Conservation (phyloP, 2,329 filamentous ascomycete genomes). For the Beauveria medogensis region DNA sequence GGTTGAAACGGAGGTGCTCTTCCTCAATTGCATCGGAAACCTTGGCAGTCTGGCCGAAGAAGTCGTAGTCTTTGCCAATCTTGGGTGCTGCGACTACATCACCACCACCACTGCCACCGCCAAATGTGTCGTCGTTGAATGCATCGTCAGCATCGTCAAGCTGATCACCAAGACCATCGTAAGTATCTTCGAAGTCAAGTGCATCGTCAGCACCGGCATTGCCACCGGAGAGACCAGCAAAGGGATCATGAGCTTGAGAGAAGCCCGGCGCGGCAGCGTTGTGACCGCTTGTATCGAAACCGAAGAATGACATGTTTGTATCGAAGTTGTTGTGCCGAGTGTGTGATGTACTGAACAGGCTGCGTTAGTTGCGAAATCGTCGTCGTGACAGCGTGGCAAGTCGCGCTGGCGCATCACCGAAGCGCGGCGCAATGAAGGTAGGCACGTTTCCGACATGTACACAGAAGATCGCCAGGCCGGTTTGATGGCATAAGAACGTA, state of each 20-base stretch:
- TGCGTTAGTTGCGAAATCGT: not conserved
- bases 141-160: slow-evolving; percentile 88
- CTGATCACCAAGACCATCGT: slow-evolving; percentile 86
- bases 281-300: slow-evolving; percentile 64
- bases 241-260: slow-evolving; percentile 75
- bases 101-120: slow-evolving; percentile 32
- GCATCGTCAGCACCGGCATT: slow-evolving; percentile 39
- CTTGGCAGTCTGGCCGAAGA: slow-evolving; percentile 86
- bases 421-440: not conserved
- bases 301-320: slow-evolving; percentile 78
- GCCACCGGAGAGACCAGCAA: slow-evolving; percentile 67
- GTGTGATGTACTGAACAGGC: not conserved
- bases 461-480: no score
- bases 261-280: slow-evolving; percentile 69
- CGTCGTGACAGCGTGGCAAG: not conserved
- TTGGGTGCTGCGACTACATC: slow-evolving; percentile 34
- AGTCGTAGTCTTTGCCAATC: slow-evolving; percentile 92
- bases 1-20: slow-evolving; percentile 77
- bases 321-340: slow-evolving; percentile 15
- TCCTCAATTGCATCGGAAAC: slow-evolving; percentile 81
- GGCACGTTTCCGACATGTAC: not conserved
- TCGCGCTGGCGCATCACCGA: not conserved
- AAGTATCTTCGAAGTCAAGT: slow-evolving; percentile 89
- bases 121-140: slow-evolving; percentile 95
- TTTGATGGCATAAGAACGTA: slow-evolving; percentile 19